Base-by-base conservation (phyloP, 345 rosid species). In the Streptanthus diversifolius region DNA sequence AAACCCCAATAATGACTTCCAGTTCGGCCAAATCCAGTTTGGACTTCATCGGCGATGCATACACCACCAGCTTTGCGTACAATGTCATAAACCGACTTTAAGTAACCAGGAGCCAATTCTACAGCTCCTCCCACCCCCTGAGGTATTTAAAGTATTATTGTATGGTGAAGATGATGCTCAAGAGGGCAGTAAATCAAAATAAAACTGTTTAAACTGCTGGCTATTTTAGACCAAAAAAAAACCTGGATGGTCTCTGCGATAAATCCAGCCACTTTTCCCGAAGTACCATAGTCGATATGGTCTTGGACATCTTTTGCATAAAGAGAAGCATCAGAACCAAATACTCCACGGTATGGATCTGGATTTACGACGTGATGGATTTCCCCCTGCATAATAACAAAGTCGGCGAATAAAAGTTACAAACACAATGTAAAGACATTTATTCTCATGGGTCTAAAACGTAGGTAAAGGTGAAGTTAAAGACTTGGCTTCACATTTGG, bases 1-100 rank as follows among this genome's bases (percentile, higher is more conserved):
- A 91, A 91, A 43, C 96, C 99, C 93, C 98, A 91, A 73, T 91
- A 91, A 54, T 91, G 89, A 83, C 93, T 90, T 80, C 99, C 95
- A 0, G 93, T 91, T 59, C 92, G 85, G 69, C 98, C 96, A 82
- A 91, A 91, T 41, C 97, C 98, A 14, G 92, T 86, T 83, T 95
- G 99, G 60, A 95, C 96, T 85, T 95, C 97, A 77, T 91, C 99
- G 3, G 95, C 99, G 41, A 90, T 95, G 83, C 96, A 88, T 72
- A 88, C 86, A 70, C 98, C 95, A 27, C 96, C 93, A 75, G 98
- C 96, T 43, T 87, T 85, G 63, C 72, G 87, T 21, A 95, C 90
- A 80, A 83, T 88, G 63, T 86, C 96, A 79, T 90, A 90, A 35
- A 90, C 97, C 56, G 74, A 76, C 77, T 88, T 88, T 65, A 91